Evolutionary conservation across 768 basidiomycete genomes (phyloP).

Genomic region (Termitomyces sp.): DNA sequence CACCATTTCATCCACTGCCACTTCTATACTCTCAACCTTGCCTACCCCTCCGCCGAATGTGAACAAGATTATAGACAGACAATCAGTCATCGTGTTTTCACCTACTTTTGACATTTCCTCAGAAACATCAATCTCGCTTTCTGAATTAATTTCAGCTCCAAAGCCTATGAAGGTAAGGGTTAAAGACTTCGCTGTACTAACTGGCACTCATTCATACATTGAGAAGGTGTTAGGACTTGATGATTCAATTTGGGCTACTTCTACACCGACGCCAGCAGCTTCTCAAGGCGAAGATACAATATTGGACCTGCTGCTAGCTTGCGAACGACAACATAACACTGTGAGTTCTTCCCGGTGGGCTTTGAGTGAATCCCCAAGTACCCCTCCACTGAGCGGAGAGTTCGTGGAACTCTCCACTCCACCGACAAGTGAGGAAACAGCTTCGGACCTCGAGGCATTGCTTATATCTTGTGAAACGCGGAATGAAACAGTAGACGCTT

Average conservation of each 20-base stretch:
- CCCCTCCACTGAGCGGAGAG: no score
- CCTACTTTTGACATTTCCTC: neutral
- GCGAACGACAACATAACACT: neutral
- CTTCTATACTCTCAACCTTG: no score
- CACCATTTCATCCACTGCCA: no score
- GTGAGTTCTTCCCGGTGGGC: no score
- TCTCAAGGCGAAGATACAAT: neutral
- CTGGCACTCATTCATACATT: neutral
- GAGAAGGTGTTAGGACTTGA: neutral
- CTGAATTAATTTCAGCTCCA: neutral
- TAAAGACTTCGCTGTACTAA: neutral
- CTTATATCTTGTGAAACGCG: no score
- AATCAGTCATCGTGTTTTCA: neutral
- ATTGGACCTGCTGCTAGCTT: neutral
- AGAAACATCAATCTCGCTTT: neutral
- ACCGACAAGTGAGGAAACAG: no score
- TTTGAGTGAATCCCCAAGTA: no score
- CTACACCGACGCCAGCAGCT: neutral
- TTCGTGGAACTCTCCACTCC: no score
- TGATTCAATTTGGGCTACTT: neutral
- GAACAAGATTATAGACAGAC: neutral
- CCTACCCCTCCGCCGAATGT: neutral
- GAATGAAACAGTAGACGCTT: no score
- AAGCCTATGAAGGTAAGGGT: neutral
- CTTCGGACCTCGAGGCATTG: no score